Evolutionary conservation across 139 green algal species (phyloP).

Genomic region (Chlamydomonas sphaeroides): DNA sequence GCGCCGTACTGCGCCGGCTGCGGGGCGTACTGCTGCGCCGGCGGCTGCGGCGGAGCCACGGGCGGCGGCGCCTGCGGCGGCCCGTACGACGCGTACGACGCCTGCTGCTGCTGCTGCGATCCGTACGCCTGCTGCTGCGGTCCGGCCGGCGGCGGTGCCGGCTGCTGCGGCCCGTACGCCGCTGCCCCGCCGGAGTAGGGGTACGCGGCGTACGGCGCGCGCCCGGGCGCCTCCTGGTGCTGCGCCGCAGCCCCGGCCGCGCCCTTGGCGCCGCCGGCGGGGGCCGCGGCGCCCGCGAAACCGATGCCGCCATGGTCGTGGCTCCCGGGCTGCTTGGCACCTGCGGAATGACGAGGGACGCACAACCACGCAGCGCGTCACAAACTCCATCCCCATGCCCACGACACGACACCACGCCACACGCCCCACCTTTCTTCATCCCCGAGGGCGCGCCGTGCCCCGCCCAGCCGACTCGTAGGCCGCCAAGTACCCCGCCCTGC

Average conservation of each 20-base stretch:
- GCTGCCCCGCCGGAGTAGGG: neutral
- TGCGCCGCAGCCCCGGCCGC: neutral
- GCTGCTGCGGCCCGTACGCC: neutral
- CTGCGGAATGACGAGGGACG: neutral
- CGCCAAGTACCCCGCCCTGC: too few species aligned
- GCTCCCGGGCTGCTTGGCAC: conserved; percentile 25
- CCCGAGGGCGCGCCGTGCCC: too few species aligned
- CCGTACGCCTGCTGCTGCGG: conserved; percentile 4
- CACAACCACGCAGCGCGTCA: too few species aligned
- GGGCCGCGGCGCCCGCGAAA: neutral
- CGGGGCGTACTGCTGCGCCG: too few species aligned
- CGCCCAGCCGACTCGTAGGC: too few species aligned
- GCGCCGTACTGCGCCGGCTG: too few species aligned
- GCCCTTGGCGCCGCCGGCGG: neutral
- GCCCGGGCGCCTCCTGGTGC: neutral
- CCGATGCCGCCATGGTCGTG: conserved; percentile 21
- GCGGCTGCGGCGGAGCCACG: neutral
- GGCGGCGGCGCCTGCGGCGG: neutral
- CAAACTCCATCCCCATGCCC: too few species aligned
- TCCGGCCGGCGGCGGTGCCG: neutral
- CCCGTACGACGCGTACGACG: neutral
- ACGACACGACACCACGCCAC: too few species aligned
- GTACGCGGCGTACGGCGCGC: neutral
- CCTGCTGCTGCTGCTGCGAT: neutral
- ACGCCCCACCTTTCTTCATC: too few species aligned